phyloP scores from a whole-genome alignment of 495 filamentous ascomycete genomes.

The Lentithecium fluviatile region DNA sequence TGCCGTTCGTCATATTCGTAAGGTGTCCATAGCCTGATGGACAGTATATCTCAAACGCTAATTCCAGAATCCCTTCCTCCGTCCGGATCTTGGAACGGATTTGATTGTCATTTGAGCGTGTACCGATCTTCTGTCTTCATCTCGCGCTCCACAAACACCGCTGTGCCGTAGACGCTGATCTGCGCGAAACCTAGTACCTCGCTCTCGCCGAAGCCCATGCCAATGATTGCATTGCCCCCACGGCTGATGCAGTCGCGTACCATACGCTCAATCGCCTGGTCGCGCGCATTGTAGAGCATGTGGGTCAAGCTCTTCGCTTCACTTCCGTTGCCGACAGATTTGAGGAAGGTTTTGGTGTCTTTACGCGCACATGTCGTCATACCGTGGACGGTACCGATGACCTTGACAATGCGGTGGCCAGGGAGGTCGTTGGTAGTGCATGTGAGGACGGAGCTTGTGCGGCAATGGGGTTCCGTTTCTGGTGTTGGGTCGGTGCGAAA shows the following conservation, averaged over 20 bases:
- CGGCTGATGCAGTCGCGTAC: constrained; percentile 22
- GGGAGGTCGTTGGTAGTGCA: constrained; percentile 15
- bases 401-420: constrained; percentile 21
- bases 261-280: constrained; percentile 27
- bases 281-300: constrained; percentile 26
- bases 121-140: constrained; percentile 8
- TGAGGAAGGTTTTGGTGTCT: constrained; percentile 29
- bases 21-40: too few relatives aligned
- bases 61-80: too few relatives aligned
- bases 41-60: too few relatives aligned
- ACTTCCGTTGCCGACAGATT: constrained; percentile 16
- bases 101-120: neutral
- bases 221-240: constrained; percentile 24
- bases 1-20: too few relatives aligned
- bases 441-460: constrained; percentile 17
- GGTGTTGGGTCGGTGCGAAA: constrained; percentile 1
- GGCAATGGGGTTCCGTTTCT: constrained; percentile 19
- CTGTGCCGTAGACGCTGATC: constrained; percentile 22
- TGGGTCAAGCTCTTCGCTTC: constrained; percentile 27
- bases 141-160: constrained; percentile 21
- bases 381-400: constrained; percentile 27
- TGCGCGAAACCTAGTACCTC: constrained; percentile 26
- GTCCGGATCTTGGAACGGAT: too few relatives aligned
- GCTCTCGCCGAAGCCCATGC: constrained; percentile 30
- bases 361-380: constrained; percentile 25